Percentiles rank a stretch among this genome's conserved stretches.
These are phyloP conservation scores for Colletotrichum tropicale DNA, from an alignment of 2,329 filamentous ascomycete genomes.

Conservation along the genomic window DNA sequence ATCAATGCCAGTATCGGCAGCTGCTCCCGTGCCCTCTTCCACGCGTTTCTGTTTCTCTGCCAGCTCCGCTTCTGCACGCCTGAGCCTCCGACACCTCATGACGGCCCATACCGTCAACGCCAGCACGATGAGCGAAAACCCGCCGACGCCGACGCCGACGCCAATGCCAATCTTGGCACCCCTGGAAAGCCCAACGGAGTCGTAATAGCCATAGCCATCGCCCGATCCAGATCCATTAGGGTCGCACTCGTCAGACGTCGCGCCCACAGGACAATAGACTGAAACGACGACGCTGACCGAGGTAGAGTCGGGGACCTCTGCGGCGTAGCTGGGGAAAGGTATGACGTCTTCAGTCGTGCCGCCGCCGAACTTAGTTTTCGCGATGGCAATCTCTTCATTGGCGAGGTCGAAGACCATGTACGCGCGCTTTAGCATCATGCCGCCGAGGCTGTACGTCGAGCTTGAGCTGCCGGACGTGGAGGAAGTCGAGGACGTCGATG, in stretches of 20 bases:
- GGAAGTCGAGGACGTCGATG: not conserved
- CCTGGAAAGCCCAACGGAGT: not conserved
- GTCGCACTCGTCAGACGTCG: not conserved
- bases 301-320: conserved; percentile 29
- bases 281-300: not conserved
- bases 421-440: conserved; percentile 29
- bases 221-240: not conserved
- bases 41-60: not conserved
- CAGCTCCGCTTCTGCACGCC: not conserved
- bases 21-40: not conserved
- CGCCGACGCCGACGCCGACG: not conserved
- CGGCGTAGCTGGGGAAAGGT: conserved; percentile 28
- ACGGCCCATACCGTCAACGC: conserved; percentile 1
- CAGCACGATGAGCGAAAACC: not conserved
- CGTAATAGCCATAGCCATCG: not conserved
- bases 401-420: conserved; percentile 37
- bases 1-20: not conserved
- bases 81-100: conserved; percentile 1
- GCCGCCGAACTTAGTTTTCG: conserved; percentile 28
- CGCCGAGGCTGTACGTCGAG: conserved; percentile 24
- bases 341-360: conserved; percentile 25
- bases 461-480: not conserved
- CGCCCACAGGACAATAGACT: not conserved
- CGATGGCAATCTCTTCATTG: conserved; percentile 35
- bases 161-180: not conserved